Percentiles rank a stretch among this genome's conserved stretches.
phyloP scores from a whole-genome alignment of 495 filamentous ascomycete species.

The Xylaria intraflava region DNA sequence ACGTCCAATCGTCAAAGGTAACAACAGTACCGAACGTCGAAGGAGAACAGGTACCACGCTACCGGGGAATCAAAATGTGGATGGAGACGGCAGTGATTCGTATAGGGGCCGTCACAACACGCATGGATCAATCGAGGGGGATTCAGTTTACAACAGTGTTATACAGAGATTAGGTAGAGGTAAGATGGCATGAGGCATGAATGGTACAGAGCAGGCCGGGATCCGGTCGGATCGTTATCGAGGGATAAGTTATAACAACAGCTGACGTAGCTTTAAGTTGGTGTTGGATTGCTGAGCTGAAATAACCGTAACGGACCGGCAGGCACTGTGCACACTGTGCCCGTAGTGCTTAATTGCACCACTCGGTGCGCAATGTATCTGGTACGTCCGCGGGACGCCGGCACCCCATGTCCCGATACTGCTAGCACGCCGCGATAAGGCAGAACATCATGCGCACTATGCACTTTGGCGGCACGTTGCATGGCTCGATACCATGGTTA shows the following conservation, averaged over 20 bases:
- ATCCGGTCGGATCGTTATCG: neutral
- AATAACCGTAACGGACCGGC: neutral
- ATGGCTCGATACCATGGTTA: too few relatives aligned
- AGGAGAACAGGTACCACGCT: too few relatives aligned
- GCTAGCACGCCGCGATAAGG: too few relatives aligned
- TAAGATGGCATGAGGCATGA: neutral
- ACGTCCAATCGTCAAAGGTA: neutral
- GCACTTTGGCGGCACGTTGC: too few relatives aligned
- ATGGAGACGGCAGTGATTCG: neutral
- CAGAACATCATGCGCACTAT: too few relatives aligned
- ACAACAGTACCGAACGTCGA: conserved; percentile 10
- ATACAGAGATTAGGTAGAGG: neutral
- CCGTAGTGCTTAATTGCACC: too few relatives aligned
- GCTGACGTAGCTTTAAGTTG: conserved; percentile 27
- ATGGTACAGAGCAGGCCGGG: neutral
- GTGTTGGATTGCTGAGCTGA: neutral
- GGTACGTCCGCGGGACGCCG: too few relatives aligned
- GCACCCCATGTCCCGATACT: too few relatives aligned
- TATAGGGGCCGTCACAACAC: neutral
- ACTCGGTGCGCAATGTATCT: too few relatives aligned
- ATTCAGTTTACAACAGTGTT: neutral
- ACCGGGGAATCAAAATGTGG: too few relatives aligned
- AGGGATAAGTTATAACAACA: neutral
- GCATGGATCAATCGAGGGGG: neutral
- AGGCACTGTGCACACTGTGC: too few relatives aligned